phyloP scores from a whole-genome alignment of 805 yeast species.

The Candida palmyrensis region DNA sequence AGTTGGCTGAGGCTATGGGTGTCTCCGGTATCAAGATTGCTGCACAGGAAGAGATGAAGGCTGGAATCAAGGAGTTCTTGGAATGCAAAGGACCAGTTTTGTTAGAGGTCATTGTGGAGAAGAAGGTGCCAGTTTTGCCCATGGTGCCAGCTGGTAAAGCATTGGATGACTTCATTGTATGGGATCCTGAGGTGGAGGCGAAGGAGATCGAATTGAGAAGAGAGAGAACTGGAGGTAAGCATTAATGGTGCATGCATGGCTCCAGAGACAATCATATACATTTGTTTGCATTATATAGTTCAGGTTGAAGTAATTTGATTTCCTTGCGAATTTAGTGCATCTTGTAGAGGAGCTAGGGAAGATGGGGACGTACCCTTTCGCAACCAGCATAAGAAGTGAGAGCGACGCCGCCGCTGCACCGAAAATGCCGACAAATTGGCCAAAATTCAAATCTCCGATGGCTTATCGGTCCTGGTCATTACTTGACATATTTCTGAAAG shows the following conservation, averaged over 20 bases:
- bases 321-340: too few species aligned
- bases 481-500: too few species aligned
- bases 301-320: not conserved
- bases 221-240: constrained; percentile 69
- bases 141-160: constrained; percentile 98
- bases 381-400: too few species aligned
- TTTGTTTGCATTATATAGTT: not conserved
- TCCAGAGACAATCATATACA: too few species aligned
- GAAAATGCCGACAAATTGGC: too few species aligned
- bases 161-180: constrained; percentile 84
- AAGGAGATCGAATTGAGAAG: constrained; percentile 63
- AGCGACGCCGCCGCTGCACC: too few species aligned
- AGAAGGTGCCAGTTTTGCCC: constrained; percentile 94
- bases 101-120: constrained; percentile 85
- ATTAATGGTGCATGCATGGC: constrained; percentile 41
- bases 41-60: constrained; percentile 55
- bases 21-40: constrained; percentile 72
- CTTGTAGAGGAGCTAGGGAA: too few species aligned
- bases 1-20: constrained; percentile 93
- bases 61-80: constrained; percentile 58
- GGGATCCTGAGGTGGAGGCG: constrained; percentile 76
- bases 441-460: too few species aligned
- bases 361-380: too few species aligned
- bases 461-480: too few species aligned
- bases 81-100: constrained; percentile 78